Percentiles rank a stretch among this genome's conserved stretches.
phyloP scores from a whole-genome alignment of 345 rosid species.

The Linum tenue region DNA sequence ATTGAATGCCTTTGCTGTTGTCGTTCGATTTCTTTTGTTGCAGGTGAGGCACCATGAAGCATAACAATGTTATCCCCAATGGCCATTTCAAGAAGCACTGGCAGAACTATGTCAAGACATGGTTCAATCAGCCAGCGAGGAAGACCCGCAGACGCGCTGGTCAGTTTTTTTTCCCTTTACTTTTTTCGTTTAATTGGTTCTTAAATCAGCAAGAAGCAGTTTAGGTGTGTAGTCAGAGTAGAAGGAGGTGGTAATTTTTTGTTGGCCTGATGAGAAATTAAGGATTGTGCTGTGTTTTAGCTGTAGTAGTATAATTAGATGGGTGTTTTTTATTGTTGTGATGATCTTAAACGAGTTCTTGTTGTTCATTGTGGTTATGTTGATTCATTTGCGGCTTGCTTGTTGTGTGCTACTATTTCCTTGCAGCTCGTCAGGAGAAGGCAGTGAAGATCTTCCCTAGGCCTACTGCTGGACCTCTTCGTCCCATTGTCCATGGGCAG shows the following conservation, averaged over 20 bases:
- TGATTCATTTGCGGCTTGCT: too few species aligned
- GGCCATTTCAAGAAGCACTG: conserved; percentile 46
- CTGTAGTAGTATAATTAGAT: not conserved
- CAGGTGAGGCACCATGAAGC: conserved; percentile 61
- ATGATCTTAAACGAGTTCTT: not conserved
- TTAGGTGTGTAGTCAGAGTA: too few species aligned
- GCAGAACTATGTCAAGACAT: conserved; percentile 79
- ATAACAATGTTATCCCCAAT: conserved; percentile 31
- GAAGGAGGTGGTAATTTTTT: too few species aligned
- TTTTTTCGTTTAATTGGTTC: too few species aligned
- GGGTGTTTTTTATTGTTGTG: not conserved
- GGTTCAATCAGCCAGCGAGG: conserved; percentile 90
- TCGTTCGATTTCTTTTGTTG: not conserved
- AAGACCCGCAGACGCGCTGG: conserved; percentile 55
- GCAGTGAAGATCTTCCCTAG: conserved; percentile 30
- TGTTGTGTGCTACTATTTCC: not conserved
- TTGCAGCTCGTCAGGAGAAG: conserved; percentile 26
- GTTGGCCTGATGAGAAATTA: too few species aligned
- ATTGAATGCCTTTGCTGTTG: too few species aligned
- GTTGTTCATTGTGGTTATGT: too few species aligned
- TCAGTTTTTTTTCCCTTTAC: not conserved
- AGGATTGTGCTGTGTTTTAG: too few species aligned
- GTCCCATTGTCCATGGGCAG: conserved; percentile 40
- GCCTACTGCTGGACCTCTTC: conserved; percentile 34
- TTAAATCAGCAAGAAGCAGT: too few species aligned